A percentile compares a stretch with the other conserved stretches of the same genome.
Conservation (phyloP, 225 moss, liverwort and hornwort species). For the Bryoerythrophyllum caledonicum region DNA sequence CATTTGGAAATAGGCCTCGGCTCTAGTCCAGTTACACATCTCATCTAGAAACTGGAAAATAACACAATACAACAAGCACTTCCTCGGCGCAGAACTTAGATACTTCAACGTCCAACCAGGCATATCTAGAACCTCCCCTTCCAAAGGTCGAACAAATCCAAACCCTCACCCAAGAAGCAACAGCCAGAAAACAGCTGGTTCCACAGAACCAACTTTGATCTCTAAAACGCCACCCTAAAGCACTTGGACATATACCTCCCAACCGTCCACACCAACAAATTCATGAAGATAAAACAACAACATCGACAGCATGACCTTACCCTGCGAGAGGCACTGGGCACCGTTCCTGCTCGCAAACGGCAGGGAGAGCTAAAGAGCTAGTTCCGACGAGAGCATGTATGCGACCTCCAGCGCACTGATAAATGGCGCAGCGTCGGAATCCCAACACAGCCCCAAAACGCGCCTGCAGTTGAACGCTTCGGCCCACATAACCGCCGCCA, state of each 20-base stretch:
- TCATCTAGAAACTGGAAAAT: no score
- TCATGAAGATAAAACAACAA: neutral
- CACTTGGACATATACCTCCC: no score
- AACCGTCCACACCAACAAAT: neutral
- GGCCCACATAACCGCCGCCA: neutral
- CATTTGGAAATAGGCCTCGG: neutral
- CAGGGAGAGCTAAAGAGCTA: neutral
- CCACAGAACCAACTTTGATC: no score
- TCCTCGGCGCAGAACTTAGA: neutral
- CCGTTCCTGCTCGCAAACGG: neutral
- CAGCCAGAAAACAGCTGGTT: no score
- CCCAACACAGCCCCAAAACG: no score
- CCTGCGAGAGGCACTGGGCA: neutral
- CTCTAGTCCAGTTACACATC: neutral
- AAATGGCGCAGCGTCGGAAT: neutral
- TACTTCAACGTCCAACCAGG: neutral
- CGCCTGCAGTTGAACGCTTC: neutral
- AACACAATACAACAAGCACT: neutral
- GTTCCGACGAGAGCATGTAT: neutral
- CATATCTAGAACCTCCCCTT: no score
- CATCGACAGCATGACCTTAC: neutral
- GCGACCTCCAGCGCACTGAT: neutral
- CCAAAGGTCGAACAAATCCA: neutral
- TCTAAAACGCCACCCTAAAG: no score
- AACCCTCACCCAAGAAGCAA: neutral